phyloP scores from a whole-genome alignment of 2,329 filamentous ascomycete genomes.

The Bisporella sp. region DNA sequence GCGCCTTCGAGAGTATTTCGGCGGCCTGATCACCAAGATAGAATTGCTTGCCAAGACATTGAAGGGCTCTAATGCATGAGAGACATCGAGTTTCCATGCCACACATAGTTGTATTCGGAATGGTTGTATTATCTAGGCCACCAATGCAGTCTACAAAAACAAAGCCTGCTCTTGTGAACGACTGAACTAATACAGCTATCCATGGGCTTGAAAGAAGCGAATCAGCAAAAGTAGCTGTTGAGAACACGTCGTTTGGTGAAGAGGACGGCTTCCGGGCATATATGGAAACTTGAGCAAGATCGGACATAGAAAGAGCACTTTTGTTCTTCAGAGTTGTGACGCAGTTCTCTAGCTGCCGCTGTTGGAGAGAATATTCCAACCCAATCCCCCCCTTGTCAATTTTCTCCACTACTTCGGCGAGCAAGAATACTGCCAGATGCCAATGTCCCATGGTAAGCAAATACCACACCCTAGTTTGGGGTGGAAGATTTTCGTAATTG shows the following conservation, averaged over 20 bases:
- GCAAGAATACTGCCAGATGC: conserved; percentile 47
- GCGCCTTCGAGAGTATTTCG: no score
- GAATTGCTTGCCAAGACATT: no score
- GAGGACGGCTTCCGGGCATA: conserved; percentile 27
- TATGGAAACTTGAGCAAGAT: conserved; percentile 38
- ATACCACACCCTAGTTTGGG: conserved; percentile 53
- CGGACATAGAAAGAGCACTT: conserved; percentile 39
- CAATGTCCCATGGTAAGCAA: conserved; percentile 50
- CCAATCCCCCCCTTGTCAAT: conserved; percentile 33
- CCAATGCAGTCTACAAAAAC: neutral
- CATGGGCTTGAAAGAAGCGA: conserved; percentile 54
- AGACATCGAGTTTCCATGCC: no score
- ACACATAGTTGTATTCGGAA: no score
- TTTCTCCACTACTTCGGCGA: conserved; percentile 45
- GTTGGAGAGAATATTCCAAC: conserved; percentile 21
- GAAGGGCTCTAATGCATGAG: no score
- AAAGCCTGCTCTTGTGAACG: conserved; percentile 28
- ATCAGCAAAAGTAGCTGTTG: conserved; percentile 46
- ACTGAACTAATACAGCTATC: conserved; percentile 47
- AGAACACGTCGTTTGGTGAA: conserved; percentile 36
- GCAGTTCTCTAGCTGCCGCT: conserved; percentile 27
- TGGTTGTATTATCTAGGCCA: neutral
- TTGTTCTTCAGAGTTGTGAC: conserved; percentile 34
- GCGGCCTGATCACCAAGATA: no score
- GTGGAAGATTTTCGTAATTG: conserved; percentile 41